These are phyloP conservation scores for Eucalyptus sideroxylon DNA, from an alignment of 345 rosid species.

Conservation along the genomic window DNA sequence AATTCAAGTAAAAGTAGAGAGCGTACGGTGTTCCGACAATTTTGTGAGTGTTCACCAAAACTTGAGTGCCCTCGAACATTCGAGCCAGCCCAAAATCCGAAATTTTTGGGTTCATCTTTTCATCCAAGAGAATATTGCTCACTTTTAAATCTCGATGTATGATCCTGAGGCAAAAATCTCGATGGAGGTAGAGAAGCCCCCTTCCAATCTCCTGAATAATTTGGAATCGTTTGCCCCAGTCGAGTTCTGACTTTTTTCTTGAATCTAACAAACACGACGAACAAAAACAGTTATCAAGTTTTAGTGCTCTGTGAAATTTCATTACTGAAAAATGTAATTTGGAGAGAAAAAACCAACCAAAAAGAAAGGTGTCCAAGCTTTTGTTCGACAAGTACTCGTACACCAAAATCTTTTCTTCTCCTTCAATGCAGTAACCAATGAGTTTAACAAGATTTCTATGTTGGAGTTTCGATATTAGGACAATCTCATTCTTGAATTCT, in stretches of 20 bases:
- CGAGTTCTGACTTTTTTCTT: background rate
- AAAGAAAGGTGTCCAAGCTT: background rate
- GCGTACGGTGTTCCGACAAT: constrained; percentile 13
- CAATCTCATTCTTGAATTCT: constrained; percentile 50
- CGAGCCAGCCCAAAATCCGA: constrained; percentile 28
- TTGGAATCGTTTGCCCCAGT: constrained; percentile 15
- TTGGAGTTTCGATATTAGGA: constrained; percentile 44
- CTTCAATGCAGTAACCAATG: constrained; percentile 44
- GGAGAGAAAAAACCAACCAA: background rate
- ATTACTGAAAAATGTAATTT: background rate
- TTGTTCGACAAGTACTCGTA: constrained; percentile 14
- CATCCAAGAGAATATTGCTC: constrained; percentile 15
- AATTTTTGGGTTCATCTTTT: constrained; percentile 14
- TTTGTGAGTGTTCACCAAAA: background rate
- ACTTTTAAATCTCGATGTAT: constrained; percentile 23
- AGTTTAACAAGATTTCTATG: constrained; percentile 56
- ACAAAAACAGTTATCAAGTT: background rate
- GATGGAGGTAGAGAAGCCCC: constrained; percentile 22
- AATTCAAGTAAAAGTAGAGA: background rate
- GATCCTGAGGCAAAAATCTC: constrained; percentile 13
- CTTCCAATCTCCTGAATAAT: constrained; percentile 22
- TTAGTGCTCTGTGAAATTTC: background rate
- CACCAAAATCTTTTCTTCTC: constrained; percentile 40
- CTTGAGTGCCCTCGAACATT: background rate
- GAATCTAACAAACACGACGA: background rate